Evolutionary conservation across 208 protist genomes (phyloP), one percentile per base, ranked within the genome.

Genomic region (Porcisia deanei): DNA sequence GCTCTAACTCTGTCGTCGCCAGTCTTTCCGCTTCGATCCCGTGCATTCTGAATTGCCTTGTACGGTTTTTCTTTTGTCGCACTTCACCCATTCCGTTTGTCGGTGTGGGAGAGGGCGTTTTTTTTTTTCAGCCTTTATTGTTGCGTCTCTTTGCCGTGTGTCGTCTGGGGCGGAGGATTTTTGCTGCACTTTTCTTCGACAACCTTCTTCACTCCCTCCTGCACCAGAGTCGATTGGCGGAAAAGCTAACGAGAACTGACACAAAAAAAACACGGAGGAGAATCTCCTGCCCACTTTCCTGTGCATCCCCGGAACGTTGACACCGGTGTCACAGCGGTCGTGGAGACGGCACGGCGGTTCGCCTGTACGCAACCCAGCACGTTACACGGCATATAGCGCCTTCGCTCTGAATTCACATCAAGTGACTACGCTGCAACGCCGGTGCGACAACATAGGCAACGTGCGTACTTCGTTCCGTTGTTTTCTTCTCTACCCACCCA

Each of bases 361-460:
- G 73, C 59, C 2, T 77, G 37, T 64, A 71, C 72, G 73, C 65
- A 77, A 18, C 20, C 20, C 20, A 59, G 57, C 25, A 14, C 37
- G 9, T 0, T 37, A 25, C 10, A 14, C 25, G 57, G n/a, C 25
- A 30, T 60, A 6, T 16, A 57, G 53, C 30, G 30, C 30, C 30
- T 30, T 30, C 30, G 30, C 30, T 30, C 30, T 30, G 30, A 30
- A 30, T 30, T 30, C 30, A 30, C 30, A 30, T 30, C 0, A 30
- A 30, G 30, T 30, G 30, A 30, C 30, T 30, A 30, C 30, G 30
- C 30, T 30, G 30, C 30, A 30, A 30, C 30, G 30, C 30, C 30
- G 30, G 30, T 30, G 30, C 30, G 30, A 30, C 30, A 30, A 30
- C 30, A 30, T 30, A 30, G 30, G 30, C 30, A 30, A 30, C 30